phyloP scores from a whole-genome alignment of 2,329 filamentous ascomycete species.

The Monilinia aucupariae region DNA sequence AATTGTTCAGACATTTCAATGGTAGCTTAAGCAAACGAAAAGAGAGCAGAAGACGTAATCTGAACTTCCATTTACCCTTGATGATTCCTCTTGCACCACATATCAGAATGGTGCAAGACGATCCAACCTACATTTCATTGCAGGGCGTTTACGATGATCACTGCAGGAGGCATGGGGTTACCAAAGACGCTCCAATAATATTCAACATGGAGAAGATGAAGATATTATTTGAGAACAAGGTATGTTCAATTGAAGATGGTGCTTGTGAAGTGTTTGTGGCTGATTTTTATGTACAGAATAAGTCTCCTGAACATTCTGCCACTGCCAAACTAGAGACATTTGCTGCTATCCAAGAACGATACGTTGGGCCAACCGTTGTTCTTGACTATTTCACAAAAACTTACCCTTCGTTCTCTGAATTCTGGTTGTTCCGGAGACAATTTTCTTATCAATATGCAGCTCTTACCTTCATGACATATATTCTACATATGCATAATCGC shows the following conservation, averaged over 20 bases:
- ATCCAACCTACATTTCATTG: slow-evolving; percentile 86
- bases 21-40: slow-evolving; percentile 87
- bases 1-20: slow-evolving; percentile 97
- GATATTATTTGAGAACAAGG: slow-evolving; percentile 58
- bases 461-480: slow-evolving; percentile 97
- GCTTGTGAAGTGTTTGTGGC: slow-evolving; percentile 16
- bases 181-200: slow-evolving; percentile 91
- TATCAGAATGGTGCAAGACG: slow-evolving; percentile 92
- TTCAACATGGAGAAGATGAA: slow-evolving; percentile 94
- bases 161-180: slow-evolving; percentile 77
- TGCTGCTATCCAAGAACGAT: slow-evolving; percentile 87
- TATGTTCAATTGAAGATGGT: slow-evolving; percentile 18
- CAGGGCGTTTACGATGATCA: slow-evolving; percentile 97
- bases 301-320: slow-evolving; percentile 58
- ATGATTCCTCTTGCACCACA: slow-evolving; percentile 95
- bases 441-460: slow-evolving; percentile 95
- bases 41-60: slow-evolving; percentile 84
- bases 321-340: slow-evolving; percentile 85
- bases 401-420: slow-evolving; percentile 85
- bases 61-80: slow-evolving; percentile 92
- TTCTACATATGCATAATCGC: slow-evolving; percentile 93
- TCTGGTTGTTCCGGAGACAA: slow-evolving; percentile 97
- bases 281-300: slow-evolving; percentile 48
- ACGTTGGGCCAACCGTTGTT: slow-evolving; percentile 75
- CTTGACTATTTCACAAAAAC: slow-evolving; percentile 84